phyloP scores from a whole-genome alignment of 371 early-diverging fungal genomes.

The Actinomortierella ambigua region DNA sequence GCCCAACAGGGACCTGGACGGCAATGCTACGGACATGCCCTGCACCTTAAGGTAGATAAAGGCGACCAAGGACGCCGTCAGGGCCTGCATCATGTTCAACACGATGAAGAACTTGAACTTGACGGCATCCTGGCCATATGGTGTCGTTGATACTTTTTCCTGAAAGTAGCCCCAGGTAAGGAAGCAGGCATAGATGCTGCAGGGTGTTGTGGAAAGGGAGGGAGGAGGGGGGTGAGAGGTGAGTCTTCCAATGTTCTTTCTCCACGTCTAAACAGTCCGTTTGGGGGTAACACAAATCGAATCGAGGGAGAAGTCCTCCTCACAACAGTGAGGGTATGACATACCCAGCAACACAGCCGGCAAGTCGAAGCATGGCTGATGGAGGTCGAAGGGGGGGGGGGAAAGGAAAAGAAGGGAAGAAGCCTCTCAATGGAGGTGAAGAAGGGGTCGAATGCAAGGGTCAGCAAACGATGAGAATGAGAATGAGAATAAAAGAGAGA shows the following conservation, averaged over 20 bases:
- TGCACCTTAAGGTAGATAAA: constrained; percentile 68
- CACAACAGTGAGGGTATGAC: no score
- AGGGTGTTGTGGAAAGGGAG: not conserved
- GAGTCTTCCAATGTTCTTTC: not conserved
- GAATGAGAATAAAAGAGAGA: not conserved
- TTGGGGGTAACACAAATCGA: no score
- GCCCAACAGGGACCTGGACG: constrained; percentile 49
- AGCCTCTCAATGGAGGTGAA: no score
- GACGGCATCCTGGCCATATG: constrained; percentile 71
- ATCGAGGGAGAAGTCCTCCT: no score
- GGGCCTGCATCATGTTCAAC: constrained; percentile 84
- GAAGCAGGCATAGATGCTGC: constrained; percentile 92
- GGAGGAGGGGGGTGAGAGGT: not conserved
- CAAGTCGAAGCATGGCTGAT: constrained; percentile 24
- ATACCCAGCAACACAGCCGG: constrained; percentile 45
- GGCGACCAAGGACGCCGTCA: constrained; percentile 80
- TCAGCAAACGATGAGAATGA: no score
- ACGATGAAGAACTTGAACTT: constrained; percentile 90
- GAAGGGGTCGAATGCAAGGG: no score
- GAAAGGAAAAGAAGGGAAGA: not conserved
- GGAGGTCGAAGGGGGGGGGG: not conserved
- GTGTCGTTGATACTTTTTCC: constrained; percentile 88
- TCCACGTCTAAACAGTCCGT: not conserved
- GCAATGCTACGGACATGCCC: constrained; percentile 28
- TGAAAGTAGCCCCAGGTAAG: constrained; percentile 95